These are phyloP conservation scores for Neobulgaria alba DNA, from an alignment of 2,329 filamentous ascomycete genomes.

Conservation along the genomic window DNA sequence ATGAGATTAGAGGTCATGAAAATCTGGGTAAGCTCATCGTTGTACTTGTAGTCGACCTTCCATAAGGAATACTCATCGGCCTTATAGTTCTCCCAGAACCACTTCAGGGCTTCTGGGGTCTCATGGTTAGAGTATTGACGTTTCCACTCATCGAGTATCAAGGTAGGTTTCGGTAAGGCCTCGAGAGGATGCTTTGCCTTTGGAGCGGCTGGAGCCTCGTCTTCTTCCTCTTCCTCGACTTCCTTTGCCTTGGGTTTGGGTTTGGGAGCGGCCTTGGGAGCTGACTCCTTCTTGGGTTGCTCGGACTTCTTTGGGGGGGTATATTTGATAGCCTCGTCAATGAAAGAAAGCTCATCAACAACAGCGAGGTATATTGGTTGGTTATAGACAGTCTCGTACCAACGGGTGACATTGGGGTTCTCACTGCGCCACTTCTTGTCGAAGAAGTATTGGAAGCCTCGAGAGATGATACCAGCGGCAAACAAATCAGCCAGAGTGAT, in stretches of 20 bases:
- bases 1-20: constrained; percentile 99
- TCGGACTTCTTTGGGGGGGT: constrained; percentile 72
- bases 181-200: constrained; percentile 98
- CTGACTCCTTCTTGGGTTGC: constrained; percentile 57
- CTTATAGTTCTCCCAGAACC: constrained; percentile 97
- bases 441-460: constrained; percentile 90
- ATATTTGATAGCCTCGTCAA: constrained; percentile 68
- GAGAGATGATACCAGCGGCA: constrained; percentile 65
- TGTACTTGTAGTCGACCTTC: constrained; percentile 97
- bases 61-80: constrained; percentile 94
- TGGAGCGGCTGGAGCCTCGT: constrained; percentile 51
- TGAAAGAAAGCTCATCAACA: constrained; percentile 64
- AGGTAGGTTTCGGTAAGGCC: constrained; percentile 66
- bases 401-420: constrained; percentile 82
- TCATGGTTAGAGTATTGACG: constrained; percentile 97
- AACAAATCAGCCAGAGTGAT: constrained; percentile 95
- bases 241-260: constrained; percentile 37
- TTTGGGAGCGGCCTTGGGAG: constrained; percentile 43
- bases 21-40: constrained; percentile 89
- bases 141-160: constrained; percentile 96
- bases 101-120: constrained; percentile 76
- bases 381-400: constrained; percentile 91
- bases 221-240: constrained; percentile 57
- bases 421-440: constrained; percentile 79
- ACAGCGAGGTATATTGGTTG: constrained; percentile 85